Evolutionary conservation across 1,139 yeast species (phyloP), one percentile per base, ranked within the genome.

Genomic region (Casaregolazyma lundiana): DNA sequence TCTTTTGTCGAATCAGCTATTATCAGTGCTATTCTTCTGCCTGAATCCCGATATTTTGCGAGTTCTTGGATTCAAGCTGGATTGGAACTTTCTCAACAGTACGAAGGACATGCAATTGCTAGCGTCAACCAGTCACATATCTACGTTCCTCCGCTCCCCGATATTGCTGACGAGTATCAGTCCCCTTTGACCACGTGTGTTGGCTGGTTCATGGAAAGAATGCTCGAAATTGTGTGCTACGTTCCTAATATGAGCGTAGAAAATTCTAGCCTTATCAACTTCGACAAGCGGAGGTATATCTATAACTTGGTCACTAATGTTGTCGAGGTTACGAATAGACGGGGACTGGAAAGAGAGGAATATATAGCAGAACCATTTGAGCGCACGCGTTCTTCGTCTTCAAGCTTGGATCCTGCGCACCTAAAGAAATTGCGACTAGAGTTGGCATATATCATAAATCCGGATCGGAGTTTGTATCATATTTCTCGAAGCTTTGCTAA

Each of bases 1-100:
- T 84, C 96, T 2, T 84, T 90, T 61, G 73, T 92, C 48, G 97
- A 90, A 61, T 75, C 90, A 4, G 90, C 95, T 5, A 72, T 90
- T 35, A 71, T 79, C 0, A 80, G 85, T 54, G 90, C 90, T 0
- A 76, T 90, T 19, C 71, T 87, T 41, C 74, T 90, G 1, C 96
- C 96, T 0, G 95, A 86, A 58, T 80, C 92, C 40, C 72, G 98
- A 53, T 65, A 72, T 22, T 88, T 78, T 61, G 72, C 83, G 2
- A 71, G 72, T 47, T 70, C 81, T 11, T 87, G 96, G 96, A 63
- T 77, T 46, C 75, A 81, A 1, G 77, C 89, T 19, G 65, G 75
- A 2, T 64, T 67, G 16, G 65, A 67, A 22, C 61, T 66, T 16
- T 21, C 21, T 13, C 36, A 38, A 17, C 26, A 15, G 15, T 37